Conservation (phyloP, 352 stramenopile genomes). For the Globisporangium ultimum region DNA sequence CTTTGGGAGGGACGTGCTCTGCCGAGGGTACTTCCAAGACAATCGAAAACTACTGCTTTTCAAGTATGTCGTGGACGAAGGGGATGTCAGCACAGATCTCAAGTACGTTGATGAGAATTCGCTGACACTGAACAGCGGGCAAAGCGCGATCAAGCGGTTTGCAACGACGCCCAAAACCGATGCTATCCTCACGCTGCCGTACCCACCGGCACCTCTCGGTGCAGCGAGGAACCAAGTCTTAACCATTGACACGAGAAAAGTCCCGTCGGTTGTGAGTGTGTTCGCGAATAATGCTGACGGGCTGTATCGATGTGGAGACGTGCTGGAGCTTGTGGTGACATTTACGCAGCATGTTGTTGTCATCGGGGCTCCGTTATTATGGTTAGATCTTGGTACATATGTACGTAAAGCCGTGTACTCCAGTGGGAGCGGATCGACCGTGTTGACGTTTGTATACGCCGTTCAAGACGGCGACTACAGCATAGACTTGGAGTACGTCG, state of each 20-base stretch:
- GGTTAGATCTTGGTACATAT: conserved; percentile 57
- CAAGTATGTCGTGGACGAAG: conserved; percentile 58
- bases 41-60: conserved; percentile 66
- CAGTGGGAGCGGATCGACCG: conserved; percentile 45
- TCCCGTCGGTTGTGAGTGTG: conserved; percentile 54
- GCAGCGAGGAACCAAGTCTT: conserved; percentile 29
- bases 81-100: conserved; percentile 49
- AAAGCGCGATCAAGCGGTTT: conserved; percentile 77
- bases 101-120: conserved; percentile 50
- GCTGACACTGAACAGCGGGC: conserved; percentile 74
- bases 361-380: conserved; percentile 52
- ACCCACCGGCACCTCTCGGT: conserved; percentile 37
- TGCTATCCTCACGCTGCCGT: conserved; percentile 55
- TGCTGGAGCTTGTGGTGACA: conserved; percentile 47
- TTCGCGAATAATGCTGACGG: conserved; percentile 41
- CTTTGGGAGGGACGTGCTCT: conserved; percentile 48
- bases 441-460: conserved; percentile 62
- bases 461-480: conserved; percentile 73
- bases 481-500: conserved; percentile 74
- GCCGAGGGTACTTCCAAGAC: conserved; percentile 48
- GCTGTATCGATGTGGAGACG: conserved; percentile 64
- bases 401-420: conserved; percentile 51
- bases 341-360: conserved; percentile 79
- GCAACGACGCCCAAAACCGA: conserved; percentile 75
- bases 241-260: conserved; percentile 53